phyloP scores from a whole-genome alignment of 2,329 filamentous ascomycete species.

The Byssothecium circinans region DNA sequence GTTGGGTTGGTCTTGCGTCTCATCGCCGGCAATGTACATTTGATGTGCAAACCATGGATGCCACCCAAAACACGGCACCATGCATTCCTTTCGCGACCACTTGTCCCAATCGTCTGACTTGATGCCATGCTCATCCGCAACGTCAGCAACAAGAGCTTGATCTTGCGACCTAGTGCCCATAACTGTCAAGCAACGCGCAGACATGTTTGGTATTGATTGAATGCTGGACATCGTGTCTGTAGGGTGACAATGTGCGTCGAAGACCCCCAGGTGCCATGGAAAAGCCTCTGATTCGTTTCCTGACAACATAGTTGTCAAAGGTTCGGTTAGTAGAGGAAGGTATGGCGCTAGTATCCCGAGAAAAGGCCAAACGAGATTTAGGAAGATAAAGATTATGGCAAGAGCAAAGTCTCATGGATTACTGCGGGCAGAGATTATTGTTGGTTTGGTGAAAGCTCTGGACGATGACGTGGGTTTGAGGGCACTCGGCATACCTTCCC shows the following conservation, averaged over 20 bases:
- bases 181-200: slow-evolving; percentile 65
- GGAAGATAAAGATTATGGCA: too few relatives aligned
- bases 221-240: slow-evolving; percentile 73
- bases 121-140: slow-evolving; percentile 60
- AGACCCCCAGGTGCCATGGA: slow-evolving; percentile 72
- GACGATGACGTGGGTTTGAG: background rate
- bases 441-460: background rate
- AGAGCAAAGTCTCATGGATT: too few relatives aligned
- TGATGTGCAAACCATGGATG: slow-evolving; percentile 86
- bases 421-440: too few relatives aligned
- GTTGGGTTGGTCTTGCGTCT: background rate
- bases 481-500: background rate
- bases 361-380: too few relatives aligned
- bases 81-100: slow-evolving; percentile 43
- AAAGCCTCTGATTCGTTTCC: slow-evolving; percentile 39
- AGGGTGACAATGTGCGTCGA: slow-evolving; percentile 82
- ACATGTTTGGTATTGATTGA: slow-evolving; percentile 64
- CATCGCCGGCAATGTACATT: slow-evolving; percentile 54
- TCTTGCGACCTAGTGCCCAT: slow-evolving; percentile 79
- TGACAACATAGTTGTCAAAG: background rate
- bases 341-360: too few relatives aligned
- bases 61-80: slow-evolving; percentile 80
- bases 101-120: slow-evolving; percentile 27
- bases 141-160: slow-evolving; percentile 68
- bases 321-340: background rate